Conservation (phyloP, 345 rosid genomes). For the Eutrema heterophyllum region DNA sequence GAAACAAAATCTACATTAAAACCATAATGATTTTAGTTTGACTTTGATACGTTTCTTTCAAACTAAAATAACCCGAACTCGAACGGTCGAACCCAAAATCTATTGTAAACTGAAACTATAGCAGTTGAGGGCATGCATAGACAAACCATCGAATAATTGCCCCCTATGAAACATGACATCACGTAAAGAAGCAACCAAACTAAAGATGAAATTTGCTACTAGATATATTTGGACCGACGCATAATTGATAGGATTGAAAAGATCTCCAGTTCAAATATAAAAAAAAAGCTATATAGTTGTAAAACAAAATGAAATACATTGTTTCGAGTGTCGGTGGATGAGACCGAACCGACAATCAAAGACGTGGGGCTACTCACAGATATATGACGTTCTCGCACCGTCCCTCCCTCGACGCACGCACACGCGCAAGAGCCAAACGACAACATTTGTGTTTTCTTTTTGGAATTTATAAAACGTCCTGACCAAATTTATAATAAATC, state of each 20-base stretch:
- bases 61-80: neutral
- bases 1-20: neutral
- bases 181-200: slow-evolving; percentile 19
- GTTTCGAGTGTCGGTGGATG: slow-evolving; percentile 32
- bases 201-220: slow-evolving; percentile 23
- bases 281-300: neutral
- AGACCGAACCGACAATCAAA: slow-evolving; percentile 36
- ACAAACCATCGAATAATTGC: slow-evolving; percentile 11
- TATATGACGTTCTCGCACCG: slow-evolving; percentile 29
- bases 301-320: slow-evolving; percentile 1
- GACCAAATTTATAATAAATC: neutral
- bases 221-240: slow-evolving; percentile 26
- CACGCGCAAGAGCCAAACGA: slow-evolving; percentile 24
- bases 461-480: slow-evolving; percentile 6
- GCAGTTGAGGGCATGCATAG: neutral
- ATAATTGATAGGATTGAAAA: slow-evolving; percentile 8
- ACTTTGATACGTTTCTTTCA: neutral
- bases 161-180: slow-evolving; percentile 16
- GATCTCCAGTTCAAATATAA: neutral
- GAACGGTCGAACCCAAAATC: neutral
- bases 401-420: slow-evolving; percentile 21
- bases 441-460: slow-evolving; percentile 27
- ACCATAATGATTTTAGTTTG: neutral
- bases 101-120: neutral
- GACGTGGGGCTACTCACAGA: slow-evolving; percentile 31